These are phyloP conservation scores for Daldinia eschscholtzii DNA, from an alignment of 2,329 filamentous ascomycete species.

Conservation along the genomic window DNA sequence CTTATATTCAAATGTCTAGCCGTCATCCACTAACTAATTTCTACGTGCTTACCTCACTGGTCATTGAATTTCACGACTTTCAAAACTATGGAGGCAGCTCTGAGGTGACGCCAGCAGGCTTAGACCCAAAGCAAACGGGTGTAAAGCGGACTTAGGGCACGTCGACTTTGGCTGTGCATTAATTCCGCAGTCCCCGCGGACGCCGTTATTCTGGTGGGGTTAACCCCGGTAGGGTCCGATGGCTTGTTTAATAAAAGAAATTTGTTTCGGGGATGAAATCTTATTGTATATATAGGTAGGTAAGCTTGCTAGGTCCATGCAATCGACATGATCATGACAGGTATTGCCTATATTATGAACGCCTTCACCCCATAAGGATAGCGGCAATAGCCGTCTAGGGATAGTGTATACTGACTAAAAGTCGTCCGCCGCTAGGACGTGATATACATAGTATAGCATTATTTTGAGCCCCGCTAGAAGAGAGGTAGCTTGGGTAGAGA, in stretches of 20 bases:
- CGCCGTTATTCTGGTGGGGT: background rate
- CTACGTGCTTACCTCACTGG: background rate
- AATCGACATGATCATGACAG: background rate
- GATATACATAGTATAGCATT: too few relatives aligned
- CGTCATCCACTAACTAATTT: background rate
- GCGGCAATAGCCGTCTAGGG: too few relatives aligned
- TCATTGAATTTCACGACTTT: background rate
- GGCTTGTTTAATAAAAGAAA: background rate
- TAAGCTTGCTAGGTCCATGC: background rate
- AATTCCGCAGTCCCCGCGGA: conserved; percentile 19
- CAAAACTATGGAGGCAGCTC: conserved; percentile 19
- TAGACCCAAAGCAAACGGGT: background rate
- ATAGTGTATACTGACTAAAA: too few relatives aligned
- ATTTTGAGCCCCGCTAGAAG: background rate
- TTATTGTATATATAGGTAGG: background rate
- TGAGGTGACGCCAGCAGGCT: conserved; percentile 25
- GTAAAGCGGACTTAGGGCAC: conserved; percentile 32
- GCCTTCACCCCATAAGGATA: too few relatives aligned
- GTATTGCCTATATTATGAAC: too few relatives aligned
- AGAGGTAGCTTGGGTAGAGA: background rate
- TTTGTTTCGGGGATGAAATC: background rate
- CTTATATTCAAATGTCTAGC: background rate
- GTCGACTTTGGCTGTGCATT: conserved; percentile 12
- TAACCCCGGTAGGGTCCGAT: background rate
- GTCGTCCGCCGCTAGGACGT: too few relatives aligned